These are phyloP conservation scores for Dactylis glomerata DNA, from an alignment of 176 grass and related monocot genomes.

Conservation along the genomic window DNA sequence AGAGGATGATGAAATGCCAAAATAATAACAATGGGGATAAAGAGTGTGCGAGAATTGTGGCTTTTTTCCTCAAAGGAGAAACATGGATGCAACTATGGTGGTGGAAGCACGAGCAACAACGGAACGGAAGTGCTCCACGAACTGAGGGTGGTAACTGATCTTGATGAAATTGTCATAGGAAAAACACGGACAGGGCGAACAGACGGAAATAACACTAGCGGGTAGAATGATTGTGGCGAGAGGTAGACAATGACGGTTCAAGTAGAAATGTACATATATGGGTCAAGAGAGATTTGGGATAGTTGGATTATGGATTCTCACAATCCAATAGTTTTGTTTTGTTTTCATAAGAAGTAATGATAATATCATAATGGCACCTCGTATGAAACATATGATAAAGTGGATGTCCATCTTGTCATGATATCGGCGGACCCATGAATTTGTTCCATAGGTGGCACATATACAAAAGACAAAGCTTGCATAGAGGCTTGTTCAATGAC, in stretches of 20 bases:
- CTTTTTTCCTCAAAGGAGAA: too few relatives aligned
- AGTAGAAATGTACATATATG: not conserved
- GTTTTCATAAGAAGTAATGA: not conserved
- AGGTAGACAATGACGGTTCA: not conserved
- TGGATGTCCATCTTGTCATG: not conserved
- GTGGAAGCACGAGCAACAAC: too few relatives aligned
- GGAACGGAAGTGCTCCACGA: too few relatives aligned
- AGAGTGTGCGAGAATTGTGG: too few relatives aligned
- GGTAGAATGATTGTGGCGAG: too few relatives aligned
- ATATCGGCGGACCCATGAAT: not conserved
- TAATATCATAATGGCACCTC: not conserved
- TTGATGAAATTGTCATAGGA: too few relatives aligned
- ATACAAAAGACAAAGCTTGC: not conserved
- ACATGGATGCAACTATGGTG: too few relatives aligned
- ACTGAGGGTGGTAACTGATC: too few relatives aligned
- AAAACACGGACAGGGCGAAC: too few relatives aligned
- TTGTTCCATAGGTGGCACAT: not conserved
- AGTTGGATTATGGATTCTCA: not conserved
- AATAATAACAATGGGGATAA: not conserved
- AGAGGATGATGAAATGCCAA: not conserved
- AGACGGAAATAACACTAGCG: too few relatives aligned
- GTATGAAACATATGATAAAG: too few relatives aligned
- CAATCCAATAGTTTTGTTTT: not conserved
- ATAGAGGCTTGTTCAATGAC: too few relatives aligned
- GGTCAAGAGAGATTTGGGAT: rapidly evolving